A percentile compares a stretch with the other conserved stretches of the same genome.
Evolutionary conservation across 1,139 yeast genomes (phyloP).

Genomic region (Hyphopichia wangnamkhiaoensis): DNA sequence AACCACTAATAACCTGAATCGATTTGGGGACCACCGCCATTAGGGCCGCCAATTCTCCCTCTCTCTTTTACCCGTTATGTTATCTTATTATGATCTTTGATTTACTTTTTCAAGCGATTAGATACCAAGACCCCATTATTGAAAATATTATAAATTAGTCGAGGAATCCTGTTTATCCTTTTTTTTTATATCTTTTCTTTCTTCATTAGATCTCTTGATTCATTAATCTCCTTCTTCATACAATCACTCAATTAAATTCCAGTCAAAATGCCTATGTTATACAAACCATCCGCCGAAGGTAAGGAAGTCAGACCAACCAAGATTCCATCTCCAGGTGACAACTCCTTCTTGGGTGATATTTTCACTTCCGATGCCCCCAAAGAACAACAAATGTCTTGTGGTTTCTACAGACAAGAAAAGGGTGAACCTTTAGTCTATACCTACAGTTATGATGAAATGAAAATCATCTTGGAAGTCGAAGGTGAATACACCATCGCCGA

Average conservation of each 20-base stretch:
- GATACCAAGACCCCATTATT: background rate
- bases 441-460: slow-evolving; percentile 71
- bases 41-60: no score
- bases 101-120: no score
- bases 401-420: slow-evolving; percentile 66
- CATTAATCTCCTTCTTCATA: background rate
- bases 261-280: slow-evolving; percentile 57
- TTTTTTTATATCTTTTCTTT: background rate
- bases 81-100: no score
- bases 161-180: background rate
- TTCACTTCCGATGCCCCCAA: slow-evolving; percentile 59
- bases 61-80: no score
- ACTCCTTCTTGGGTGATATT: slow-evolving; percentile 67
- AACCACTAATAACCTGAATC: no score
- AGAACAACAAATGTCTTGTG: slow-evolving; percentile 61
- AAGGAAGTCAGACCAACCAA: slow-evolving; percentile 56
- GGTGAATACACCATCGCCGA: slow-evolving; percentile 65
- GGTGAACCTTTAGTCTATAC: slow-evolving; percentile 67
- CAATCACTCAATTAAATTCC: background rate
- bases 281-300: slow-evolving; percentile 56
- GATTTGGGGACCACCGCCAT: no score
- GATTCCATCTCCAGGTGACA: slow-evolving; percentile 58
- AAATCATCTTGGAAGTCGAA: slow-evolving; percentile 62
- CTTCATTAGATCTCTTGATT: background rate
- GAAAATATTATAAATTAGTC: background rate